Conservation (phyloP, 371 early-diverging fungal genomes). For the Funneliformis caledonium region DNA sequence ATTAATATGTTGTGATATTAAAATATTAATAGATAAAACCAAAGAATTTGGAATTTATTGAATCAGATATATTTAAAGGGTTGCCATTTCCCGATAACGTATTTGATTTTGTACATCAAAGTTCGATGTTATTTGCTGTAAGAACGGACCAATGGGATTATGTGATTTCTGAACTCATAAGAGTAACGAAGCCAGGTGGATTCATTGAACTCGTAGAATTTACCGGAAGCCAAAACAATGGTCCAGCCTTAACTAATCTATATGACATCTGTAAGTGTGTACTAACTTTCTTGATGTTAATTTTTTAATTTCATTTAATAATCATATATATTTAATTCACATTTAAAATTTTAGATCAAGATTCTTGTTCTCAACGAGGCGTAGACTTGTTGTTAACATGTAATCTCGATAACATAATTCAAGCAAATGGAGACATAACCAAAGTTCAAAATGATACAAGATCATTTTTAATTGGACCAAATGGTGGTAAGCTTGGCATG, state of each 20-base stretch:
- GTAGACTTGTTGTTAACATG: background rate
- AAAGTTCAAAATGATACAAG: background rate
- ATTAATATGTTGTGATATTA: background rate
- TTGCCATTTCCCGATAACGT: conserved; percentile 52
- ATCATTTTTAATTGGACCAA: background rate
- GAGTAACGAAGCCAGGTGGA: background rate
- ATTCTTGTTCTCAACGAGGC: too few species aligned
- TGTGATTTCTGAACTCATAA: conserved; percentile 1
- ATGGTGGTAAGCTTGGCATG: background rate
- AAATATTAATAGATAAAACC: conserved; percentile 53
- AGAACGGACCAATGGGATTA: conserved; percentile 8
- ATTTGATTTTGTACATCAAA: conserved; percentile 26
- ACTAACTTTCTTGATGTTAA: background rate
- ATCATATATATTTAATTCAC: too few species aligned
- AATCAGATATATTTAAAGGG: conserved; percentile 54
- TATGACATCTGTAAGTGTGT: background rate
- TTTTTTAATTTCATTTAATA: too few species aligned
- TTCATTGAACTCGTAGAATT: background rate
- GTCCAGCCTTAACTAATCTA: background rate
- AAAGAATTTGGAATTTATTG: conserved; percentile 55
- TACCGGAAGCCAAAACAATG: background rate
- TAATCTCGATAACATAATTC: background rate
- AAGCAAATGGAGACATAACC: background rate
- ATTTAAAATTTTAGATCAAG: background rate
- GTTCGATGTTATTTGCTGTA: background rate